Percentiles rank a stretch among this genome's conserved stretches.
Conservation (phyloP, 2,329 filamentous ascomycete species). For the Phaeosphaeriaceae sp. region DNA sequence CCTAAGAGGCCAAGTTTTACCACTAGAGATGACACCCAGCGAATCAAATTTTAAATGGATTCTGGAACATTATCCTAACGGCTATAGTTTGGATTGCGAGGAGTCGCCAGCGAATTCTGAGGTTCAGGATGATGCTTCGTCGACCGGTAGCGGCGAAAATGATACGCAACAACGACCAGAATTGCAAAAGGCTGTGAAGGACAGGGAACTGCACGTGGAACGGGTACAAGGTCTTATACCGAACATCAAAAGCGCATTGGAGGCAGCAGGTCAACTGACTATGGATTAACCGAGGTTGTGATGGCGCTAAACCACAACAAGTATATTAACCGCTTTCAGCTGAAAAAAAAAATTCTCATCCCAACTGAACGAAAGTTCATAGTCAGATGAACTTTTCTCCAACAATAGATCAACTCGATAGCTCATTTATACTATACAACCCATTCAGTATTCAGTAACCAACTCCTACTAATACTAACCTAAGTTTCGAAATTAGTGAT, state of each 20-base stretch:
- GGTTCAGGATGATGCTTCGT: neutral
- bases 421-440: no score
- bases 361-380: no score
- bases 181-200: neutral
- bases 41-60: slow-evolving; percentile 11
- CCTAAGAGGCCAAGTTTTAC: slow-evolving; percentile 1
- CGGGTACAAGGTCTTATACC: slow-evolving; percentile 57
- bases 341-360: no score
- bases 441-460: no score
- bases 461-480: no score
- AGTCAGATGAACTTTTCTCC: no score
- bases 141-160: neutral
- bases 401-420: no score
- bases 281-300: no score
- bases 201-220: neutral
- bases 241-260: slow-evolving; percentile 25
- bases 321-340: no score
- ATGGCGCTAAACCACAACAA: no score
- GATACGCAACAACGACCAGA: neutral
- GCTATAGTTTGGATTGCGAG: slow-evolving; percentile 11
- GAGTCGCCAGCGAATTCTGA: neutral
- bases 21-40: slow-evolving; percentile 5
- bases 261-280: no score
- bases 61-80: slow-evolving; percentile 11
- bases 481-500: no score